phyloP scores from a whole-genome alignment of 2,329 filamentous ascomycete genomes.

The Penicillium paneum region DNA sequence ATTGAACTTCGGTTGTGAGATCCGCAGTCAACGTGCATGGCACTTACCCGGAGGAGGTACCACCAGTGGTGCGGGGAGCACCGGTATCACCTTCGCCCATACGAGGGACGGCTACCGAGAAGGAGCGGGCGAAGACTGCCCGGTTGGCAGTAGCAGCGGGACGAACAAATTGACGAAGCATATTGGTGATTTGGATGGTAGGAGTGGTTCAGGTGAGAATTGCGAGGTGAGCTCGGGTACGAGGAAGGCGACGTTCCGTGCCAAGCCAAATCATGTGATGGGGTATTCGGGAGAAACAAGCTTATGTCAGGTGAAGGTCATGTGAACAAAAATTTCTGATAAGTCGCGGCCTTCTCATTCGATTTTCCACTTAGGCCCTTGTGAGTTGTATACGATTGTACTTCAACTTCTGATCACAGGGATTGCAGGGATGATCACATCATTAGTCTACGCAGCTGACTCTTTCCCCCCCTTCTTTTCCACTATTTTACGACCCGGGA shows the following conservation, averaged over 20 bases:
- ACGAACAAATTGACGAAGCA: slow-evolving; percentile 67
- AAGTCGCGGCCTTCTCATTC: slow-evolving; percentile 25
- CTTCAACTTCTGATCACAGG: slow-evolving; percentile 1
- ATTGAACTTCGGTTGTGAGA: not conserved
- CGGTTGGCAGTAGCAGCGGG: slow-evolving; percentile 55
- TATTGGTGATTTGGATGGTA: slow-evolving; percentile 39
- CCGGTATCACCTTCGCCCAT: slow-evolving; percentile 72
- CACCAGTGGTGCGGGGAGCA: slow-evolving; percentile 38
- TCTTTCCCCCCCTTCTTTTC: not conserved
- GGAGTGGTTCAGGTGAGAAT: not conserved
- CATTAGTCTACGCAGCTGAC: not conserved
- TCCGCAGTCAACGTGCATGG: not conserved
- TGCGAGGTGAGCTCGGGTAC: not conserved
- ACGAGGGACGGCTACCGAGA: slow-evolving; percentile 60
- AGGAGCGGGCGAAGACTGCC: slow-evolving; percentile 52
- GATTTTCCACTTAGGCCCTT: slow-evolving; percentile 5
- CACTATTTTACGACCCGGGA: not conserved
- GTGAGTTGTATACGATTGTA: not conserved
- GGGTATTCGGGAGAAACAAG: not conserved
- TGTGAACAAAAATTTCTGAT: slow-evolving; percentile 25
- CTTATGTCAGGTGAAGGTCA: slow-evolving; percentile 15
- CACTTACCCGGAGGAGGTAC: slow-evolving; percentile 37
- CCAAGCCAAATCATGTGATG: slow-evolving; percentile 9
- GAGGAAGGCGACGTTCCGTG: slow-evolving; percentile 6
- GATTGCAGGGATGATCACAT: slow-evolving; percentile 13